Base-by-base conservation (phyloP, 306 rosid genomes). In the Ziziphus jujuba region DNA sequence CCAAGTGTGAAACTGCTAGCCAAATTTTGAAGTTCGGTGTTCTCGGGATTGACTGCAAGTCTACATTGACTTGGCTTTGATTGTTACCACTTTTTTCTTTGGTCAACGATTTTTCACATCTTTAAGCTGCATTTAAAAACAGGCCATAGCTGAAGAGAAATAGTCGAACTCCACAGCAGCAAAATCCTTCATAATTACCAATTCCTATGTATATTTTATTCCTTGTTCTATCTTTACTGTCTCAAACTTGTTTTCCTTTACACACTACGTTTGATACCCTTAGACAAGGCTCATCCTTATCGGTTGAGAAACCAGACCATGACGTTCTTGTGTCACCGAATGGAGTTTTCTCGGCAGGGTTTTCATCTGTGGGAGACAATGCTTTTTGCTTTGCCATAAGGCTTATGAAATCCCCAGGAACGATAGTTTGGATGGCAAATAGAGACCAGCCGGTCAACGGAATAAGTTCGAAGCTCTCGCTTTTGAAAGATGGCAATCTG, bases 361-460 rank as follows among this genome's bases (percentile, higher is more conserved):
- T 84, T 70, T 67, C 69, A 4, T 43, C 82, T 5, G 80, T 81
- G 0, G 92, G 87, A 0, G 58, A 57, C 38, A 87, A 87, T 28
- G 92, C 89, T 0, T 84, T 65, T 22, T 72, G 75, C 73, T 87
- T 84, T 8, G 87, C 84, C 23, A 34, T 87, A 50, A 77, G 87
- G 82, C 84, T 69, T 55, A 56, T 71, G 0, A 72, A 51, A 20
- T 62, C 80, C 21, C 7, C 68, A 7, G 38, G 5, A 5, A 13
- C 59, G 43, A 6, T 75, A 9, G 79, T 87, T 21, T 87, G 89
- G 87, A 79, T 57, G 72, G 92, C 89, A 0, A 84, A 84, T 66
- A 84, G 89, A 19, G 75, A 81, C 66, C 43, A 72, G 0, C 82
- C 77, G 0, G 85, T 81, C 36, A 84, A 79, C 63, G 85, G 89